Evolutionary conservation across 768 basidiomycete genomes (phyloP), one percentile per base, ranked within the genome.

Genomic region (Galerina sulciceps): DNA sequence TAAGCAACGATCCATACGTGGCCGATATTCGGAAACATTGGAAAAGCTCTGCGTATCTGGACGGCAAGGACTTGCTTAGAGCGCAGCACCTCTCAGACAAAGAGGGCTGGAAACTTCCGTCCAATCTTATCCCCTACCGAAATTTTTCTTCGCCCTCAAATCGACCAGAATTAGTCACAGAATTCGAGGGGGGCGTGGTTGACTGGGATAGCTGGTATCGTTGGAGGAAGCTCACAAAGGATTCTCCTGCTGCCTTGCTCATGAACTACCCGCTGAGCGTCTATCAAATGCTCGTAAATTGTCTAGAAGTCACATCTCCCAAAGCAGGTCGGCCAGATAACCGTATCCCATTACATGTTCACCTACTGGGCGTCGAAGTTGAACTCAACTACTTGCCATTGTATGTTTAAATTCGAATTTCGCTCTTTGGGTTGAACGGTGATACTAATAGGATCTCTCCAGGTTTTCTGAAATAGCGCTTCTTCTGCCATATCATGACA

Each of bases 401-500:
- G 31, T 48, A 17, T 8, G 26, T 31, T 8, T 0, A 31, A 2
- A 31, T 31, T 31, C 26, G 2, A 31, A 31, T 1, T 31, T 31
- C 26, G 2, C 26, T 8, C 26, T 31, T 31, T 31, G 26, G 26
- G 26, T 31, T 5, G 26, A 31, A 31, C 26, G 8, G 26, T 31
- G 2, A 31, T 31, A n/a, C n/a, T n/a, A n/a, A n/a, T 31, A 13
- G 10, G 26, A 49, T 20, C 13, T n/a, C 22, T 31, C 4, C 36
- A 51, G 37, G 15, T 51, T 51, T 22, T 51, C 49, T 10, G 37
- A 51, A 35, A 13, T 51, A 23, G 37, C 49, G 20, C 49, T 40
- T 40, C 49, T 51, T 37, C 37, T 51, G 9, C 49, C 49, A 22
- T 51, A 51, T n/a, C 37, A 51, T 26, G 49, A 51, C 37, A 51